Percentiles rank a stretch among this genome's conserved stretches.
These are phyloP conservation scores for Aphanomyces euteiches DNA, from an alignment of 352 stramenopile genomes.

Conservation along the genomic window DNA sequence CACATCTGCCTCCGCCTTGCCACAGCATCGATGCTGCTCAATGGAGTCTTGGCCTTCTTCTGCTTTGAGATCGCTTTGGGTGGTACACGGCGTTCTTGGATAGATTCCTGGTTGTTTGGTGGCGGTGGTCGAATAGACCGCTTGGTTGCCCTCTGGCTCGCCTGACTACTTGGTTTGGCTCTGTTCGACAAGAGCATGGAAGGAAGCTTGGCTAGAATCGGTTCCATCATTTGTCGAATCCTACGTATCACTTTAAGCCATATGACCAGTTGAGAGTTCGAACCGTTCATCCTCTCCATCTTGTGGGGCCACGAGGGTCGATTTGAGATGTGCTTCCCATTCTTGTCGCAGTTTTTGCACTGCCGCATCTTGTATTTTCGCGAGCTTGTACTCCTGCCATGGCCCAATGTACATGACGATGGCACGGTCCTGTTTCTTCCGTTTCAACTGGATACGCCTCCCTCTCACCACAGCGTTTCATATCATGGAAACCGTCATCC, in stretches of 20 bases:
- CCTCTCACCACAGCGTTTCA: too few species aligned
- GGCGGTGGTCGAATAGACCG: slow-evolving; percentile 19
- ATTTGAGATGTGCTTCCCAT: slow-evolving; percentile 59
- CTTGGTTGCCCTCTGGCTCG: slow-evolving; percentile 4
- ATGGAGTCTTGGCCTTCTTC: neutral
- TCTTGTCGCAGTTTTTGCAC: slow-evolving; percentile 63
- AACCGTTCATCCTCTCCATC: neutral
- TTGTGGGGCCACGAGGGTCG: slow-evolving; percentile 34
- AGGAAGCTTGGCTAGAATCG: slow-evolving; percentile 62
- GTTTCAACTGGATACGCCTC: neutral
- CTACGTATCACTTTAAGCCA: slow-evolving; percentile 30
- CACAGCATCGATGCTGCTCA: neutral
- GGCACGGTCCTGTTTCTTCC: neutral
- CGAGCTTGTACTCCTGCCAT: slow-evolving; percentile 82
- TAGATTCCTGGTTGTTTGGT: slow-evolving; percentile 35
- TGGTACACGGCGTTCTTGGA: slow-evolving; percentile 9
- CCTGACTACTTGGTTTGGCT: neutral
- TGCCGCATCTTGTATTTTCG: slow-evolving; percentile 77
- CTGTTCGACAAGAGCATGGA: slow-evolving; percentile 49
- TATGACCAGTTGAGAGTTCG: neutral
- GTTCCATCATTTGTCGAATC: slow-evolving; percentile 77
- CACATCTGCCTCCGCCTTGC: neutral
- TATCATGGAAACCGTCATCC: too few species aligned
- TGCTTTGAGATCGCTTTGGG: slow-evolving; percentile 12
- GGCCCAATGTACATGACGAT: slow-evolving; percentile 73